A percentile compares a stretch with the other conserved stretches of the same genome.
These are phyloP conservation scores for Adansonia grandidieri DNA, from an alignment of 441 rosid species.

Conservation along the genomic window DNA sequence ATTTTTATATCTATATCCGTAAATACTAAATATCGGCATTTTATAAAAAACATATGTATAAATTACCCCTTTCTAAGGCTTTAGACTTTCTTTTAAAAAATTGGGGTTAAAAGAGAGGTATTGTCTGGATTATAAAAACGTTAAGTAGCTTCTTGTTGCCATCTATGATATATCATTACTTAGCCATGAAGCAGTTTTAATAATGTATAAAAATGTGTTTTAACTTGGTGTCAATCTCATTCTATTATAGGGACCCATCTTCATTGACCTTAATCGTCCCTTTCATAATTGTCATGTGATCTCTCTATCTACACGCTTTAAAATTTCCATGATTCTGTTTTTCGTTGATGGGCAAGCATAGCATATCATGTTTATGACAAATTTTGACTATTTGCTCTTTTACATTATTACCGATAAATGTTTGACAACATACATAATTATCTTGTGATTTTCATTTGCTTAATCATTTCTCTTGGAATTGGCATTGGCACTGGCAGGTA, in stretches of 20 bases:
- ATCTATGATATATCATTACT: background rate
- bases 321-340: background rate
- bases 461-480: background rate
- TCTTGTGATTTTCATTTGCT: background rate
- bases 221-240: background rate
- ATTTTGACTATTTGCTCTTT: background rate
- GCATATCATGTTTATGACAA: slow-evolving; percentile 8
- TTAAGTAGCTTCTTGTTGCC: background rate
- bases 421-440: background rate
- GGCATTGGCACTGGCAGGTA: slow-evolving; percentile 53
- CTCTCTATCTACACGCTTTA: background rate
- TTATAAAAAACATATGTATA: no score
- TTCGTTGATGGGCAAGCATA: background rate
- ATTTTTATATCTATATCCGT: no score
- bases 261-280: background rate
- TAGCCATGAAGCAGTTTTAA: slow-evolving; percentile 6
- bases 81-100: background rate
- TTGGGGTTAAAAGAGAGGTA: background rate
- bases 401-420: background rate
- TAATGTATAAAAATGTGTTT: background rate
- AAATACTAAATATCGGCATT: no score
- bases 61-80: background rate
- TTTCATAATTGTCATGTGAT: background rate
- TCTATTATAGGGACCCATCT: background rate
- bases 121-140: no score